Percentiles rank a stretch among this genome's conserved stretches.
Evolutionary conservation across 1,139 yeast species (phyloP).

Genomic region (Martiniozyma asiatica): DNA sequence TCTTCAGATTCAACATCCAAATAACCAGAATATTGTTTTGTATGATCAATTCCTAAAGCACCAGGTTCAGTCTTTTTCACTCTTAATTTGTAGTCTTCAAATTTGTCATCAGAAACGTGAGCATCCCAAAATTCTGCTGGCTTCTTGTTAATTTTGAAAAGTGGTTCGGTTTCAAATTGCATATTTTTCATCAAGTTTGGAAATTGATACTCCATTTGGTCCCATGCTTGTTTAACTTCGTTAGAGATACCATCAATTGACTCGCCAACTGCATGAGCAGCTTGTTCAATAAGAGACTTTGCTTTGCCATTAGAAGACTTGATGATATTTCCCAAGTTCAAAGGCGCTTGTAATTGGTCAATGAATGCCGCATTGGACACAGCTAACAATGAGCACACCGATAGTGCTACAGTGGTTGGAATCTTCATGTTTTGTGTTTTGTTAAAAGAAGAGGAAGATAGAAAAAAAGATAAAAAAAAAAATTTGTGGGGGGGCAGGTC

Average conservation of each 20-base stretch:
- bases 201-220: conserved; percentile 26
- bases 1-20: conserved; percentile 75
- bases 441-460: conserved; percentile 1
- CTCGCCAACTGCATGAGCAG: conserved; percentile 9
- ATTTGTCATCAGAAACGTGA: conserved; percentile 26
- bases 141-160: conserved; percentile 27
- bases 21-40: conserved; percentile 79
- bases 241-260: conserved; percentile 11
- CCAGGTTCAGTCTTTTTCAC: conserved; percentile 17
- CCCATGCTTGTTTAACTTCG: conserved; percentile 16
- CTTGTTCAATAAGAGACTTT: conserved; percentile 11
- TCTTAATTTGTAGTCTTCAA: conserved; percentile 20
- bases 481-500: no score
- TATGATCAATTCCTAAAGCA: conserved; percentile 40
- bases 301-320: conserved; percentile 7
- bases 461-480: no score
- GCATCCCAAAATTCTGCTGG: conserved; percentile 39
- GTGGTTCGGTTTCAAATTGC: conserved; percentile 39
- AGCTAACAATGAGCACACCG: conserved; percentile 6
- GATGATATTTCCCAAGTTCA: conserved; percentile 4
- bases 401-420: conserved; percentile 6
- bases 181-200: conserved; percentile 40
- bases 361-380: conserved; percentile 6
- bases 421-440: conserved; percentile 7
- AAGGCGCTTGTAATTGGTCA: conserved; percentile 7